Conservation (phyloP, 116 monocot genomes). For the Cymodocea nodosa region DNA sequence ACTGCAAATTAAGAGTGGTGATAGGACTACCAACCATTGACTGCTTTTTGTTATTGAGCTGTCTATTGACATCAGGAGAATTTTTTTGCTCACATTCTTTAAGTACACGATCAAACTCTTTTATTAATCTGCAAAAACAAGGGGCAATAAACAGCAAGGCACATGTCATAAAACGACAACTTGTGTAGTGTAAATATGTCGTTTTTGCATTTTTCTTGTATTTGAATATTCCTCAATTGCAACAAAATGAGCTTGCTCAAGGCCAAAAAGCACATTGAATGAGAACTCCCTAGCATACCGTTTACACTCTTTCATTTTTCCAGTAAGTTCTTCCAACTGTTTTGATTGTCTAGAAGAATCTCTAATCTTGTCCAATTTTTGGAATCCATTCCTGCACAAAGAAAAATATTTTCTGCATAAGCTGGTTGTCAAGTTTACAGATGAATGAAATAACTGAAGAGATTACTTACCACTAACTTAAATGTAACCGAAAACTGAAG, state of each 20-base stretch:
- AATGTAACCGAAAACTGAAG: no score
- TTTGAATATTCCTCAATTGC: background rate
- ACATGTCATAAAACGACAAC: background rate
- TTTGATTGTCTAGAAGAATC: conserved; percentile 74
- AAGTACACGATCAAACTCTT: conserved; percentile 86
- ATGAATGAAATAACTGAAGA: background rate
- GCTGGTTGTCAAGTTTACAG: background rate
- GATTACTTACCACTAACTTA: no score
- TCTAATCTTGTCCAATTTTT: conserved; percentile 96
- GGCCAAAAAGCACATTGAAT: background rate
- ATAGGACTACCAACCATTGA: conserved; percentile 48
- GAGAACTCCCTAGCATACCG: conserved; percentile 24
- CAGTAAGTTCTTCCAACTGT: conserved; percentile 94
- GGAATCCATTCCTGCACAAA: conserved; percentile 86
- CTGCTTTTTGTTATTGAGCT: conserved; percentile 88
- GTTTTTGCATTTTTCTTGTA: background rate
- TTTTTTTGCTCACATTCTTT: conserved; percentile 75
- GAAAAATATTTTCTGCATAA: background rate
- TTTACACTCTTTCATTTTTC: conserved; percentile 96
- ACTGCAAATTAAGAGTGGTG: background rate
- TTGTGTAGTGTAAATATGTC: background rate
- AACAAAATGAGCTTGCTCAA: no score
- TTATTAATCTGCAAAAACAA: conserved; percentile 53
- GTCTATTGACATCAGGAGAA: conserved; percentile 54
- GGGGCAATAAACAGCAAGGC: background rate